Percentiles rank a stretch among this genome's conserved stretches.
Evolutionary conservation across 257 asterid species (phyloP).

Genomic region (Solanum bulbocastanum): DNA sequence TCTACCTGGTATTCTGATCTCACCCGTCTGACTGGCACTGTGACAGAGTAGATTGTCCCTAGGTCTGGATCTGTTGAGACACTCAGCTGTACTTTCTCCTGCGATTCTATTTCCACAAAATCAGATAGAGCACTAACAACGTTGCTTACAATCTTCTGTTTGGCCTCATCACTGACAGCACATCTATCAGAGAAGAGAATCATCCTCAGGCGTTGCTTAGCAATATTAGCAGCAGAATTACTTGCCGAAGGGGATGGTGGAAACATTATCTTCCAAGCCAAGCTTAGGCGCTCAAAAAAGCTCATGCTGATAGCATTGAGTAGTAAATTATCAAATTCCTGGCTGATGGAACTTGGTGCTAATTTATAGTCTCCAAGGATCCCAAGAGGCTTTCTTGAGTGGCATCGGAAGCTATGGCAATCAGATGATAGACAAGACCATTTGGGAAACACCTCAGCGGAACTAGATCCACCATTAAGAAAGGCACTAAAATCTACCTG

Average conservation of each 20-base stretch:
- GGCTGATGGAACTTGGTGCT: conserved; percentile 42
- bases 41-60: conserved; percentile 79
- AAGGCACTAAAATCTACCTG: conserved; percentile 63
- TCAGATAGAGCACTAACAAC: conserved; percentile 71
- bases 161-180: conserved; percentile 93
- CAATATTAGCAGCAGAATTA: conserved; percentile 76
- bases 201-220: conserved; percentile 89
- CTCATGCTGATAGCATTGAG: conserved; percentile 60
- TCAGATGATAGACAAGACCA: conserved; percentile 29
- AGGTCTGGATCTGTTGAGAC: conserved; percentile 85
- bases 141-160: conserved; percentile 77
- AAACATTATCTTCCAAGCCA: conserved; percentile 95
- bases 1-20: conserved; percentile 60
- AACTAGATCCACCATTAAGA: conserved; percentile 34
- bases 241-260: conserved; percentile 57
- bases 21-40: conserved; percentile 73
- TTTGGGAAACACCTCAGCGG: conserved; percentile 23
- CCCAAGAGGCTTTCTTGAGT: conserved; percentile 48
- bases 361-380: conserved; percentile 41
- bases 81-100: conserved; percentile 81
- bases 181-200: conserved; percentile 91
- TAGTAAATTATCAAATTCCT: conserved; percentile 68
- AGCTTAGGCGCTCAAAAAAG: conserved; percentile 69
- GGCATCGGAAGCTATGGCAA: conserved; percentile 35
- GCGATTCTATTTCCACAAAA: conserved; percentile 89